Base-by-base conservation (phyloP, 129 eudicot species). In the Tanacetum coccineum region DNA sequence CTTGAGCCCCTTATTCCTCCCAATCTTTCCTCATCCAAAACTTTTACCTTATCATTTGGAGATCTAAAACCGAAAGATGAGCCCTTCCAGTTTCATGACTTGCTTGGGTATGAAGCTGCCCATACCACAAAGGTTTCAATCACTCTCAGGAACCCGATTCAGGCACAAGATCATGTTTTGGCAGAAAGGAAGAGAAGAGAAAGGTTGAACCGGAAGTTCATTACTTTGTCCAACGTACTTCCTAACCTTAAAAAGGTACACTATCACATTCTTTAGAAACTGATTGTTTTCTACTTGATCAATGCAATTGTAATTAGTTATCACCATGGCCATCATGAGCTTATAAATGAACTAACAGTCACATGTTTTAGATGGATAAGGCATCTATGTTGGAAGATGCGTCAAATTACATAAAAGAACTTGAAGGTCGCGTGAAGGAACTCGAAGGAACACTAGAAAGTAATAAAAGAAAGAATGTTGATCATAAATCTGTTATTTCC, bases 321-420 rank as follows among this genome's bases (percentile, higher is more conserved):
- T 30, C 1, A 30, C 39, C 39, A 30, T 30, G 6, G 39, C 6
- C 39, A 30, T 30, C 39, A 30, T 26, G 28, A 25, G 28, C 2
- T 18, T 57, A 57, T 12, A 11, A 36, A 19, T 52, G 21, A 57
- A 17, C 17, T 57, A 57, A 57, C 7, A 2, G 6, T 1, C 8
- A 3, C 15, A 36, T 62, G 7, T 39, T 59, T 60, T 64, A 85
- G 87, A 71, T 85, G 84, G 90, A 85, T 46, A 85, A 85, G 71
- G 80, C 84, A 5, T 76, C 90, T 1, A 72, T 85, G 54, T 76
- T 85, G 9, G 79, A 64, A 61, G 90, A 81, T 47, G 84, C 90
- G 7, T 53, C 77, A 0, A 74, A 50, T 51, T 81, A 85, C 77
- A 44, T 81, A 73, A 85, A 81, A 76, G 66, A 69, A 12, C 87